A percentile compares a stretch with the other conserved stretches of the same genome.
phyloP scores from a whole-genome alignment of 176 grass and related monocot genomes.

The Triticum monococcum region DNA sequence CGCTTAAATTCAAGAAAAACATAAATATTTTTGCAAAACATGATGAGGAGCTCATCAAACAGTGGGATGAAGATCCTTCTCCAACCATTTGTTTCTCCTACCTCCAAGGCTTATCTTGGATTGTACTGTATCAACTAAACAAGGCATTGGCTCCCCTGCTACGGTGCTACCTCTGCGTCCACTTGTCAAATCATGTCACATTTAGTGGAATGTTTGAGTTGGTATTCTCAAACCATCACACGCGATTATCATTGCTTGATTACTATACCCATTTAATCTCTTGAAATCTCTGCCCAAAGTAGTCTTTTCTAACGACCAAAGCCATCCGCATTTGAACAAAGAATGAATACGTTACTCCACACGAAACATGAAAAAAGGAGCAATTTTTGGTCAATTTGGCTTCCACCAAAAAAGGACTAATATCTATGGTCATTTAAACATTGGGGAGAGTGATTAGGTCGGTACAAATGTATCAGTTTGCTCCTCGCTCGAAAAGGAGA shows the following conservation, averaged over 20 bases:
- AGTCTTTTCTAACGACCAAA: neutral
- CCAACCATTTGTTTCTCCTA: neutral
- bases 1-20: neutral
- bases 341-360: too few species aligned
- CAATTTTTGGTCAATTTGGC: too few species aligned
- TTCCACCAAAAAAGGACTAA: too few species aligned
- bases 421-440: neutral
- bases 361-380: too few species aligned
- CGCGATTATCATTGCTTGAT: too few species aligned
- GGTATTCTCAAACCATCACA: neutral
- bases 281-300: neutral
- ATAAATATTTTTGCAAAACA: neutral
- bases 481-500: neutral
- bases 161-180: neutral
- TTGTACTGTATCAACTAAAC: neutral
- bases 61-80: neutral
- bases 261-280: too few species aligned
- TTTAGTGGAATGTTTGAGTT: neutral
- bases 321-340: neutral
- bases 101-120: neutral
- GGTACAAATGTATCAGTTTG: neutral
- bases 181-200: neutral
- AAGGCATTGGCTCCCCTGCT: neutral
- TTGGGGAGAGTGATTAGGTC: neutral
- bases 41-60: neutral